Evolutionary conservation across 768 basidiomycete genomes (phyloP), one percentile per base, ranked within the genome.

Genomic region (Lentinula edodes): DNA sequence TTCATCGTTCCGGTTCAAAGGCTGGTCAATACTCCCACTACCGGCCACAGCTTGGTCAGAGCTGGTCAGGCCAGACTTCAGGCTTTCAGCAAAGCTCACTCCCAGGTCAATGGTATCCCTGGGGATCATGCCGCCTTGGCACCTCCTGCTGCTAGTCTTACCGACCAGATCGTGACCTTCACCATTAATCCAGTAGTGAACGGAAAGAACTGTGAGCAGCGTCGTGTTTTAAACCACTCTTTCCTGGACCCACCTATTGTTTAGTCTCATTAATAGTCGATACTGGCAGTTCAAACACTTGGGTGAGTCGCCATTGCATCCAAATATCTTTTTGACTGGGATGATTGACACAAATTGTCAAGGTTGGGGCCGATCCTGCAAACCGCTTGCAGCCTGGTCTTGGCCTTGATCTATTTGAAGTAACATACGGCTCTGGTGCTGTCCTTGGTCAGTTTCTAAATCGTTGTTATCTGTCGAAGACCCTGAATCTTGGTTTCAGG

Each of bases 221-320:
- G 10, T 39, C 9, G 18, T 18, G 8, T n/a, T 39, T 20, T 8
- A 16, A n/a, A 38, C n/a, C 18, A 38, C n/a, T 54, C n/a, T 9
- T 39, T 20, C 39, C 18, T 41, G 18, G 34, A 34, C 52, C 16
- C 15, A 23, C 10, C 18, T 23, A 4, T 54, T 20, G 7, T 39
- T 16, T 9, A 54, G 53, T 38, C n/a, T 39, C 34, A 6, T 18
- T 54, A 15, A 38, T 54, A 39, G 53, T 54, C n/a, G 53, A 54
- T 41, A 54, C 53, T 20, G 53, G 53, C 3, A 54, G 53, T 39
- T 54, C 53, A n/a, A 54, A 54, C 39, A 54, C 53, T 39, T 54
- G 53, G 53, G 53, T 54, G 12, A 36, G 53, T 39, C 39, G 8
- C 5, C 36, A n/a, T 38, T 18, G 35, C 38, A 23, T 23, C 3